Evolutionary conservation across 83 land plant genomes (phyloP), one percentile per base, ranked within the genome.

Genomic region (Picea abies): DNA sequence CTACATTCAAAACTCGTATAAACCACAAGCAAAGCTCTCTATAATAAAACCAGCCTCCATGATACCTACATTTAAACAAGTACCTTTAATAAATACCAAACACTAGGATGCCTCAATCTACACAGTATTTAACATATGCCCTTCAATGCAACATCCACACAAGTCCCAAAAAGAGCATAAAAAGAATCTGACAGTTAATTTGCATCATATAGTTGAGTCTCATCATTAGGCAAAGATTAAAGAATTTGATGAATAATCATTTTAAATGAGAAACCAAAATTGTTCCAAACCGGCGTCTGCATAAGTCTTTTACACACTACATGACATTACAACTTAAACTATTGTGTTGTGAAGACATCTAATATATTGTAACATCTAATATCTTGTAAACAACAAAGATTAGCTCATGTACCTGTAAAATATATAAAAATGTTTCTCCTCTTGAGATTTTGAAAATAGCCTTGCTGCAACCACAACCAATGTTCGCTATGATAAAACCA

Each of bases 401-500:
- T n/a, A n/a, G n/a, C n/a, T n/a, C n/a, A n/a, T n/a, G n/a, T n/a
- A n/a, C n/a, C n/a, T n/a, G n/a, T n/a, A n/a, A n/a, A n/a, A n/a
- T n/a, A n/a, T n/a, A n/a, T n/a, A n/a, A n/a, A n/a, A n/a, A n/a
- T n/a, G n/a, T n/a, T n/a, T n/a, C n/a, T n/a, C n/a, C n/a, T n/a
- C n/a, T n/a, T n/a, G n/a, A n/a, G n/a, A n/a, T n/a, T n/a, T n/a
- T n/a, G n/a, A n/a, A n/a, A n/a, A n/a, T n/a, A n/a, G n/a, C n/a
- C n/a, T n/a, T n/a, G n/a, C n/a, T n/a, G n/a, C n/a, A n/a, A n/a
- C n/a, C n/a, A 97, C 32, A 82, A 62, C 58, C 88, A 83, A 10
- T 83, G 90, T 37, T 92, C 93, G 80, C 81, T 92, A 79, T 97
- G 98, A 76, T 90, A 97, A 65, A 97, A 91, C 99, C 99, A 97